Conservation (phyloP, 192 early-diverging fungal species). For the Thamnidium elegans region DNA sequence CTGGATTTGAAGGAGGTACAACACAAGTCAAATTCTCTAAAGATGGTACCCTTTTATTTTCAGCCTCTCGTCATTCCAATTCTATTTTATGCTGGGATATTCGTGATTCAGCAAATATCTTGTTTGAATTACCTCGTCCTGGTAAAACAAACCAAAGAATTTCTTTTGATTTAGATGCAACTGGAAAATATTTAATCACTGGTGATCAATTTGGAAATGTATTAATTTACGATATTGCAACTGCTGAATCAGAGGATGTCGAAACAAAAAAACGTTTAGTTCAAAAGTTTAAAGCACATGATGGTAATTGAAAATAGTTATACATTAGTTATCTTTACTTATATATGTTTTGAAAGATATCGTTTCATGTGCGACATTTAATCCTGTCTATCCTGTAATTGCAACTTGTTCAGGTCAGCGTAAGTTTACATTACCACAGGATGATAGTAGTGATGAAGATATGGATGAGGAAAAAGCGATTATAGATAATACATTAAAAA, state of each 20-base stretch:
- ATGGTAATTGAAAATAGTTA: constrained; percentile 13
- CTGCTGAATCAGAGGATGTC: constrained; percentile 12
- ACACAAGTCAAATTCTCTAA: constrained; percentile 66
- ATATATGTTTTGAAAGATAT: constrained; percentile 42
- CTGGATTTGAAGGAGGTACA: constrained; percentile 48
- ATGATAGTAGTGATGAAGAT: constrained; percentile 1
- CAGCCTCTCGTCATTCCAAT: constrained; percentile 59
- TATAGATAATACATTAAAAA: constrained; percentile 43
- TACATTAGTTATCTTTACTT: neutral
- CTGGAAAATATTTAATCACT: constrained; percentile 56
- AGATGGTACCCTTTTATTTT: constrained; percentile 62
- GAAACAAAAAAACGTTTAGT: constrained; percentile 1
- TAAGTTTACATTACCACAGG: constrained; percentile 34
- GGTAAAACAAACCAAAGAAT: constrained; percentile 73
- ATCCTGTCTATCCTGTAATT: constrained; percentile 65
- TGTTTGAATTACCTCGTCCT: constrained; percentile 46
- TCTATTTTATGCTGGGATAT: constrained; percentile 77
- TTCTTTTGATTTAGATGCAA: constrained; percentile 63
- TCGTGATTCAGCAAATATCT: constrained; percentile 64
- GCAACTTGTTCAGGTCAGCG: constrained; percentile 76
- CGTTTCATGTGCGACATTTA: constrained; percentile 53
- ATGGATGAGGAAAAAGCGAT: neutral
- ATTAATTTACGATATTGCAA: constrained; percentile 31
- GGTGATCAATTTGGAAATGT: constrained; percentile 59
- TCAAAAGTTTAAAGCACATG: neutral